Evolutionary conservation across 1,284 basidiomycete genomes (phyloP).

Genomic region (Tremellales sp.): DNA sequence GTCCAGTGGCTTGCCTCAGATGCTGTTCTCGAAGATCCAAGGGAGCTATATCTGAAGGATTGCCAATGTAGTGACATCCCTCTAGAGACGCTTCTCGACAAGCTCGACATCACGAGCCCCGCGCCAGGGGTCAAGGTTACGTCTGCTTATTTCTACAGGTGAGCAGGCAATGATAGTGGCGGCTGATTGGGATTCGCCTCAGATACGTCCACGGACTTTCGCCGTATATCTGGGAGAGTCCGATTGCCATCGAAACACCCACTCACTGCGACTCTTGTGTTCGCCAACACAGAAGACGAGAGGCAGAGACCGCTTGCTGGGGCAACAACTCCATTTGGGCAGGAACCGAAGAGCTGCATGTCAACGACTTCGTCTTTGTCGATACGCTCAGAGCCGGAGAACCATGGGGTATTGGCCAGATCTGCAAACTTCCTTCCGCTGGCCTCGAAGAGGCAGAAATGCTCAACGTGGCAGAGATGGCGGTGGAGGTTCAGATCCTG

Average conservation of each 20-base stretch:
- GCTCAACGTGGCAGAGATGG: too few species aligned
- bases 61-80: conserved; percentile 16
- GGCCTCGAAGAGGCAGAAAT: background rate
- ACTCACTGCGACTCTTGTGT: conserved; percentile 13
- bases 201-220: conserved; percentile 10
- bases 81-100: background rate
- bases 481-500: conserved; percentile 2
- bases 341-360: conserved; percentile 11
- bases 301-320: background rate
- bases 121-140: background rate
- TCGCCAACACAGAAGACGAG: background rate
- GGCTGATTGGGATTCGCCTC: background rate
- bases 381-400: conserved; percentile 11
- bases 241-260: background rate
- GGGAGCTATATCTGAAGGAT: conserved; percentile 15
- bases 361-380: conserved; percentile 20
- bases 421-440: background rate
- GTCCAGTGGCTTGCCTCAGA: conserved; percentile 10
- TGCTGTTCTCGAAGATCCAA: background rate
- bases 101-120: background rate
- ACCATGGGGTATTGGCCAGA: conserved; percentile 16
- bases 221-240: conserved; percentile 1
- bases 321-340: background rate
- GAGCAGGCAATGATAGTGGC: background rate
- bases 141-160: conserved; percentile 5